phyloP scores from a whole-genome alignment of 2,329 filamentous ascomycete species.

The Neospermospora avenae region DNA sequence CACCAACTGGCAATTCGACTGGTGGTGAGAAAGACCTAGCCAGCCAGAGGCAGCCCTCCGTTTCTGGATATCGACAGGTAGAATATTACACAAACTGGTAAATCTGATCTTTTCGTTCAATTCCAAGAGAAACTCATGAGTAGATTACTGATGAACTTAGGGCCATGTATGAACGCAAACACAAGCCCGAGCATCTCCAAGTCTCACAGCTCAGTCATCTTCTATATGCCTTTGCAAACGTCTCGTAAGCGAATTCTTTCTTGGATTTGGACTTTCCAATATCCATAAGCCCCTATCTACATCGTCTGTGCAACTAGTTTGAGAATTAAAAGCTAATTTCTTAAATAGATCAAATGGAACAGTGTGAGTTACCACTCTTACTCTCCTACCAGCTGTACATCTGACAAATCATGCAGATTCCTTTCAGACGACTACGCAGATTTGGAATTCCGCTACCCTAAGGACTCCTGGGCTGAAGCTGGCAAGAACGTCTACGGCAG shows the following conservation, averaged over 20 bases:
- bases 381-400: background rate
- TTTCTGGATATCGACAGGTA: background rate
- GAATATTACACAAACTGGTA: background rate
- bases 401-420: background rate
- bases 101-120: background rate
- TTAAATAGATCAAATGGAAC: background rate
- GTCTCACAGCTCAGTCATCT: conserved; percentile 71
- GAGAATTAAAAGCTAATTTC: background rate
- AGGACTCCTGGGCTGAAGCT: background rate
- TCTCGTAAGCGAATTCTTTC: conserved; percentile 35
- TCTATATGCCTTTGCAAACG: conserved; percentile 78
- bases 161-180: conserved; percentile 33
- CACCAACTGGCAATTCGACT: background rate
- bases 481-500: conserved; percentile 48
- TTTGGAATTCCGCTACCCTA: background rate
- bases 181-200: conserved; percentile 68
- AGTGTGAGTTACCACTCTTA: background rate
- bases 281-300: background rate
- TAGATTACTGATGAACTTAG: background rate
- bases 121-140: background rate
- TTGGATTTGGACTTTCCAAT: background rate
- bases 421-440: background rate
- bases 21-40: background rate
- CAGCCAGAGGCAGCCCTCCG: background rate
- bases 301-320: background rate